Conservation (phyloP, 345 rosid species). For the Salix exigua region DNA sequence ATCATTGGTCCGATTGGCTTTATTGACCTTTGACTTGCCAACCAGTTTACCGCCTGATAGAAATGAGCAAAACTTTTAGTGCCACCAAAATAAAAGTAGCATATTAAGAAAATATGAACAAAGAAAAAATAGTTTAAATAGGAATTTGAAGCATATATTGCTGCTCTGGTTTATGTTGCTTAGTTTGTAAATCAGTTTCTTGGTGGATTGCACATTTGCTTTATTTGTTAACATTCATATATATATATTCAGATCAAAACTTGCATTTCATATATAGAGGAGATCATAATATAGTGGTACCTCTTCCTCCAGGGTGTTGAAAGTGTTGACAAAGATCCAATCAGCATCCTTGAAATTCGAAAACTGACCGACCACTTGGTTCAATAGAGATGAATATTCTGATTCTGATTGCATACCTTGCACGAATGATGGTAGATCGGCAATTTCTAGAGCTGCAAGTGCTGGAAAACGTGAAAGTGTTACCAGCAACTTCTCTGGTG, state of each 20-base stretch:
- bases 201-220: too few species aligned
- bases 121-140: too few species aligned
- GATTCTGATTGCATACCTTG: background rate
- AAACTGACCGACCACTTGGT: background rate
- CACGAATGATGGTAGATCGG: background rate
- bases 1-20: constrained; percentile 56
- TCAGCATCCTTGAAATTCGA: background rate
- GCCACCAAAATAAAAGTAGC: too few species aligned
- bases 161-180: too few species aligned
- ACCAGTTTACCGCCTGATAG: background rate
- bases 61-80: too few species aligned
- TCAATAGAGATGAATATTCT: background rate
- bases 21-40: constrained; percentile 2
- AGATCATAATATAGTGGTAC: constrained; percentile 13
- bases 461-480: background rate
- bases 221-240: too few species aligned
- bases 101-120: too few species aligned
- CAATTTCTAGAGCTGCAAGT: background rate
- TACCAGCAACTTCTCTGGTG: background rate
- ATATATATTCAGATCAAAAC: too few species aligned
- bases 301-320: constrained; percentile 42
- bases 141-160: too few species aligned
- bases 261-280: background rate
- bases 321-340: constrained; percentile 1
- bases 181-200: too few species aligned